phyloP scores from a whole-genome alignment of 2,329 filamentous ascomycete species.

The Sphaerulina musiva region DNA sequence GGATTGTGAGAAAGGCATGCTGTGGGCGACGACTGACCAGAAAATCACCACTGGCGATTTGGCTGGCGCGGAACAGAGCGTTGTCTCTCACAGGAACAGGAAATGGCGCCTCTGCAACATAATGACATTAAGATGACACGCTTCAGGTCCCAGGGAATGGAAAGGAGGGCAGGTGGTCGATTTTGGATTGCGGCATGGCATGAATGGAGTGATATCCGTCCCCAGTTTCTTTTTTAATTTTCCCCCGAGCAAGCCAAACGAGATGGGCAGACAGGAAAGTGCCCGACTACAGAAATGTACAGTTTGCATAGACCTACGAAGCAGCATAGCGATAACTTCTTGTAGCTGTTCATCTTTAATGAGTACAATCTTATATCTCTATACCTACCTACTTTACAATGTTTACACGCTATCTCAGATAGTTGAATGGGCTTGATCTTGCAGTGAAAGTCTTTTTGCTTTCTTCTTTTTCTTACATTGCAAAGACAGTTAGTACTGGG shows the following conservation, averaged over 20 bases:
- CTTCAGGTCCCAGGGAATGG: no score
- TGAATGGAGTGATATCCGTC: not conserved
- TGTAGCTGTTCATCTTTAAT: not conserved
- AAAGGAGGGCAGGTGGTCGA: not conserved
- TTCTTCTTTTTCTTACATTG: no score
- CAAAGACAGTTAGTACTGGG: no score
- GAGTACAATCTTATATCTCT: not conserved
- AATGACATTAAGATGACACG: no score
- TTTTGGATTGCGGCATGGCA: not conserved
- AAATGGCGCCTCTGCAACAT: no score
- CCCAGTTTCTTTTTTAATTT: not conserved
- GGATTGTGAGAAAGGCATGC: conserved; percentile 2
- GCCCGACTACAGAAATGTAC: not conserved
- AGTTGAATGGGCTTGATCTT: no score
- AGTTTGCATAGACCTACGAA: not conserved
- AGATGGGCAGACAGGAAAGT: not conserved
- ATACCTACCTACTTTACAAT: no score
- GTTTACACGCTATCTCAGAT: no score
- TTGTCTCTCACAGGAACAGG: no score
- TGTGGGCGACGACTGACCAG: not conserved
- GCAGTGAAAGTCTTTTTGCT: no score
- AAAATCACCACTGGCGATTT: not conserved
- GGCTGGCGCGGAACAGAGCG: not conserved
- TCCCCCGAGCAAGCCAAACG: not conserved
- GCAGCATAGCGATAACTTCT: not conserved